Base-by-base conservation (phyloP, 768 basidiomycete genomes). In the Suillus brevipes region DNA sequence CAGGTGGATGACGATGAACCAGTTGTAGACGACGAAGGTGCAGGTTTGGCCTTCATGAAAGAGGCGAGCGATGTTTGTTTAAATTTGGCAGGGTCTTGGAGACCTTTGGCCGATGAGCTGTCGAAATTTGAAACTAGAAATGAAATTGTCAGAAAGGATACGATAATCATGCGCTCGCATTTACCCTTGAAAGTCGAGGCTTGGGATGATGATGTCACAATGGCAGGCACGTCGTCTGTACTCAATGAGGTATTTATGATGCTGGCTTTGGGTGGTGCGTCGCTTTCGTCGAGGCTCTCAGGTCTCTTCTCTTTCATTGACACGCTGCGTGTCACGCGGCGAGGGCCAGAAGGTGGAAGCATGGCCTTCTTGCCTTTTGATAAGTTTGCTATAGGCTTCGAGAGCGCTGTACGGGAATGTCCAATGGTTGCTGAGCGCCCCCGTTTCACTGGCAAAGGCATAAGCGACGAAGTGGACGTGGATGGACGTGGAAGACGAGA, bases 261-360 rank as follows among this genome's bases (percentile, higher is more conserved):
- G 12, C 12, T 13, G 14, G 40, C 18, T 59, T 59, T 18, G 40
- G 40, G 40, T 31, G 25, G 28, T 56, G 36, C 37, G 37, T 52
- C 50, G 16, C 47, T 60, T 47, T 58, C 9, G 34, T 20, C 50
- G 3, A 56, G 63, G 18, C 58, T 25, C 47, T 64, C 67, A 31
- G 63, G 53, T 9, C 60, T 63, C 56, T 68, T 63, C 37, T 70
- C 67, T 57, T 67, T 77, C 68, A 77, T 55, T 18, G 74, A 77
- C 10, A 69, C 63, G 38, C 75, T 76, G 36, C 75, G 67, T 14
- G 75, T 76, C 14, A 76, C 37, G 7, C 73, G 76, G 45, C 64
- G 71, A 28, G 65, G n/a, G 18, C 61, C 66, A 12, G 58, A 61
- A 14, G 61, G 64, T 25, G 20, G n/a, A 1, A 65, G 58, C 6